Conservation (phyloP, 1,284 basidiomycete genomes). For the Cutaneotrichosporon sp. region DNA sequence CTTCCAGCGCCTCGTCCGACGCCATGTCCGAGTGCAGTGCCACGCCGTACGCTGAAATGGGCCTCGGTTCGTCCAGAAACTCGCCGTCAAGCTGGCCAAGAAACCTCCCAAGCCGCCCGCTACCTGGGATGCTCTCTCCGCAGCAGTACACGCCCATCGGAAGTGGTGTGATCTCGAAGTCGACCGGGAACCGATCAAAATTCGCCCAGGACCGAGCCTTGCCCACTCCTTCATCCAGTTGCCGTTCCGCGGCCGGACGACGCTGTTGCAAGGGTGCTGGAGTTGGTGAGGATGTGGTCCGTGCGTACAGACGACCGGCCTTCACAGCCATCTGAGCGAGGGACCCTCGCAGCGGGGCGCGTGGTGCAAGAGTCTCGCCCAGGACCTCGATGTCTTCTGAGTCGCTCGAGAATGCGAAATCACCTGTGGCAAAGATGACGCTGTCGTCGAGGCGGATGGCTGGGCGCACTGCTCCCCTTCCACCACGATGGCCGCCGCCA, state of each 20-base stretch:
- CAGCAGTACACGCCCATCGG: slow-evolving; percentile 45
- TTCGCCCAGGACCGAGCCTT: slow-evolving; percentile 52
- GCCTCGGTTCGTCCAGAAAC: slow-evolving; percentile 14
- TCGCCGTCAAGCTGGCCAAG: slow-evolving; percentile 16
- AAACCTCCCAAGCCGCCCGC: slow-evolving; percentile 26
- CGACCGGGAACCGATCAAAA: slow-evolving; percentile 48
- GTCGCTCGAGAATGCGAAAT: slow-evolving; percentile 43
- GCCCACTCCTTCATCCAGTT: slow-evolving; percentile 42
- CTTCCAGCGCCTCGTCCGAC: slow-evolving; percentile 23
- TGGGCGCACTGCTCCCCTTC: slow-evolving; percentile 23
- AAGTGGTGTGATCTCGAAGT: slow-evolving; percentile 50
- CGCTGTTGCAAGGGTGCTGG: neutral
- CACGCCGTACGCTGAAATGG: slow-evolving; percentile 22
- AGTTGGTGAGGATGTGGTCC: neutral
- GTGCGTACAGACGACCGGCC: neutral
- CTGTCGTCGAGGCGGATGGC: slow-evolving; percentile 46
- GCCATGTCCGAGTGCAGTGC: slow-evolving; percentile 30
- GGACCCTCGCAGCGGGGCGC: neutral
- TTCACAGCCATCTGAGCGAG: neutral
- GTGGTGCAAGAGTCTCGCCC: slow-evolving; percentile 13
- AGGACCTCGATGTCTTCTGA: slow-evolving; percentile 14
- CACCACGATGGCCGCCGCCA: neutral
- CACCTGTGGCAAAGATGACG: slow-evolving; percentile 43
- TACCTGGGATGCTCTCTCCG: slow-evolving; percentile 29
- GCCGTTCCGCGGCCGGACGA: slow-evolving; percentile 1